Percentiles rank a stretch among this genome's conserved stretches.
phyloP scores from a whole-genome alignment of 345 rosid genomes.

The Aethionema arabicum region DNA sequence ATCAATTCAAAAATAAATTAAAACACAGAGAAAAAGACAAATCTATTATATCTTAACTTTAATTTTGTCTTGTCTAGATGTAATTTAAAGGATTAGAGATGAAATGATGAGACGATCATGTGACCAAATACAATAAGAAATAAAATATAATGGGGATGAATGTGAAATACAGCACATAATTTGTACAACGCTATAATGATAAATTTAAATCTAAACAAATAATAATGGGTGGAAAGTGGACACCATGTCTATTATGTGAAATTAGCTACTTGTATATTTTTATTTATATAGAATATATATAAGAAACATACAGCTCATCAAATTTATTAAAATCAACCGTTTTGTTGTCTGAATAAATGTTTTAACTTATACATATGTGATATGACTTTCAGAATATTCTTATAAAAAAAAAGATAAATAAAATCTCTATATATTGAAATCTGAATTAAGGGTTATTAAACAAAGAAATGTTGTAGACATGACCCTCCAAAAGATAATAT shows the following conservation, averaged over 20 bases:
- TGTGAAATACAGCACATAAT: constrained; percentile 39
- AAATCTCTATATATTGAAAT: too few species aligned
- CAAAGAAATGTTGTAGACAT: neutral
- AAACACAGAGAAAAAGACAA: neutral
- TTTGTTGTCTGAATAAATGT: constrained; percentile 28
- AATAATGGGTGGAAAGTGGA: constrained; percentile 26
- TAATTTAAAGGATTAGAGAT: neutral
- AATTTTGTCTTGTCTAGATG: constrained; percentile 11
- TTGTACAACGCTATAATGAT: constrained; percentile 4
- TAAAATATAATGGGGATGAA: constrained; percentile 13
- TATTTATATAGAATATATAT: neutral
- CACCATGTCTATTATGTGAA: constrained; percentile 36
- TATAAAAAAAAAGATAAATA: too few species aligned
- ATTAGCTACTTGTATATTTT: constrained; percentile 21
- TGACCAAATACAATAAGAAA: constrained; percentile 14
- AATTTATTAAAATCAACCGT: constrained; percentile 30
- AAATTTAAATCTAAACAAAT: neutral
- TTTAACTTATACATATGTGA: constrained; percentile 13
- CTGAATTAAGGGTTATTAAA: too few species aligned
- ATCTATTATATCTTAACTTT: neutral
- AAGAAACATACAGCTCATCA: constrained; percentile 34
- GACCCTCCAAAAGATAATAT: neutral
- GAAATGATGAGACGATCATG: constrained; percentile 24
- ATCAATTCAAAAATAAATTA: neutral
- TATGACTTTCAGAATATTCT: neutral